A percentile compares a stretch with the other conserved stretches of the same genome.
These are phyloP conservation scores for Haplosporangium sp. DNA, from an alignment of 371 early-diverging fungal genomes.

Conservation along the genomic window DNA sequence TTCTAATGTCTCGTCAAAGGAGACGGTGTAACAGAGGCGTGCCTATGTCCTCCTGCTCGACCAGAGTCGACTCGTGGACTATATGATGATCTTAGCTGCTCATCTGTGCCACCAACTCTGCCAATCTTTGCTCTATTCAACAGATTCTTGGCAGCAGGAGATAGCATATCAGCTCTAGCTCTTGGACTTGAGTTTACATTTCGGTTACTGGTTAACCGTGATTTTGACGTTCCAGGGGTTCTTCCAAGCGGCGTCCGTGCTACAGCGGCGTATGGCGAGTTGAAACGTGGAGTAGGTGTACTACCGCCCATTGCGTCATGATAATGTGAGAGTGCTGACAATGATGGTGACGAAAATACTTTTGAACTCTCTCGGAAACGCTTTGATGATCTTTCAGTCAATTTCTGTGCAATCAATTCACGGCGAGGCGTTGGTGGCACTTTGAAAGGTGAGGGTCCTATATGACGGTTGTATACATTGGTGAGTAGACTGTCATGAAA, in stretches of 20 bases:
- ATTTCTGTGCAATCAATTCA: slow-evolving; percentile 72
- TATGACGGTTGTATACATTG: background rate
- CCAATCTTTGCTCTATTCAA: slow-evolving; percentile 22
- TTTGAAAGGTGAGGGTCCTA: slow-evolving; percentile 63
- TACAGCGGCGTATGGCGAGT: slow-evolving; percentile 23
- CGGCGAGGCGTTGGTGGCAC: slow-evolving; percentile 74
- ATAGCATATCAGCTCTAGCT: slow-evolving; percentile 42
- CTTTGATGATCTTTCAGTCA: slow-evolving; percentile 75
- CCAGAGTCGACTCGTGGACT: background rate
- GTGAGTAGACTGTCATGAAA: background rate
- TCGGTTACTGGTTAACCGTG: background rate
- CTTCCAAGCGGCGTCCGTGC: slow-evolving; percentile 16
- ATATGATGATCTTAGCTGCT: slow-evolving; percentile 46
- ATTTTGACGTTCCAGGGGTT: slow-evolving; percentile 21
- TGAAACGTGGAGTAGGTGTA: slow-evolving; percentile 51
- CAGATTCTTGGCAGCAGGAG: slow-evolving; percentile 40
- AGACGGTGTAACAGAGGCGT: slow-evolving; percentile 28
- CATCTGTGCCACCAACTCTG: slow-evolving; percentile 22
- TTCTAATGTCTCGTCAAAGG: slow-evolving; percentile 12
- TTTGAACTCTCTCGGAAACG: slow-evolving; percentile 58
- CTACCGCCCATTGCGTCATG: slow-evolving; percentile 29
- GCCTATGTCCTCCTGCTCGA: background rate
- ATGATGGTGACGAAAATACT: slow-evolving; percentile 46
- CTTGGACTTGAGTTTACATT: slow-evolving; percentile 40
- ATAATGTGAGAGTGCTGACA: slow-evolving; percentile 35